These are phyloP conservation scores for Boletus rubropictus DNA, from an alignment of 768 basidiomycete genomes.

Conservation along the genomic window DNA sequence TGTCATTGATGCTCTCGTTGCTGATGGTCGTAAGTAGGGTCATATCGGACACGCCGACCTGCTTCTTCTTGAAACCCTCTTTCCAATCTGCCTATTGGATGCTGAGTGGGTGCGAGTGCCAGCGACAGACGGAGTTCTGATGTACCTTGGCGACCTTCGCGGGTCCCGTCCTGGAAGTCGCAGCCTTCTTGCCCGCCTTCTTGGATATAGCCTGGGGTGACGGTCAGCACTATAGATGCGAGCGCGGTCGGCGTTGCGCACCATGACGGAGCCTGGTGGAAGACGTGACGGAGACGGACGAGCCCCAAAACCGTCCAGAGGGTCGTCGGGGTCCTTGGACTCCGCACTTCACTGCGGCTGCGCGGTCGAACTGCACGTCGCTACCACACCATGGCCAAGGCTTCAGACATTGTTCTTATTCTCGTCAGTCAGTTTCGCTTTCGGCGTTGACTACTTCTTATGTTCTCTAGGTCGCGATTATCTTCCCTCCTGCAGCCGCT, in stretches of 20 bases:
- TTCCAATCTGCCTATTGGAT: conserved; percentile 90
- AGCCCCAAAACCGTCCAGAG: conserved; percentile 13
- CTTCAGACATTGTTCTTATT: conserved; percentile 75
- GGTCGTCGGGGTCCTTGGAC: conserved; percentile 17
- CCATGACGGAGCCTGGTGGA: conserved; percentile 18
- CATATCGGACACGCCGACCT: conserved; percentile 98
- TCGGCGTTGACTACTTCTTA: neutral
- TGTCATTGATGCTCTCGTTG: conserved; percentile 97
- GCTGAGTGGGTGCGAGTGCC: conserved; percentile 8
- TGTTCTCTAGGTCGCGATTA: conserved; percentile 56
- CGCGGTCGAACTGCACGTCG: neutral
- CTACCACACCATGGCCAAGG: conserved; percentile 38
- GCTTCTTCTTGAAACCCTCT: conserved; percentile 99
- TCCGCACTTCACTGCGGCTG: conserved; percentile 11
- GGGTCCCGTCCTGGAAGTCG: conserved; percentile 52
- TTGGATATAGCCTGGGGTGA: conserved; percentile 69
- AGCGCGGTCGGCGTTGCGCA: conserved; percentile 3
- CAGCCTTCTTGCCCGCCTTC: conserved; percentile 83
- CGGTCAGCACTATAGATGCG: neutral
- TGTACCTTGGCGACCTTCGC: conserved; percentile 73
- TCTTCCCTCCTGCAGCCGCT: conserved; percentile 79
- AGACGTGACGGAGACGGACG: neutral
- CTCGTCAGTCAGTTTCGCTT: conserved; percentile 42
- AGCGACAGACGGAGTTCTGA: conserved; percentile 1
- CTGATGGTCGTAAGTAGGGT: conserved; percentile 94